These are phyloP conservation scores for Diplosphaera chodatii DNA, from an alignment of 139 green algal species.

Conservation along the genomic window DNA sequence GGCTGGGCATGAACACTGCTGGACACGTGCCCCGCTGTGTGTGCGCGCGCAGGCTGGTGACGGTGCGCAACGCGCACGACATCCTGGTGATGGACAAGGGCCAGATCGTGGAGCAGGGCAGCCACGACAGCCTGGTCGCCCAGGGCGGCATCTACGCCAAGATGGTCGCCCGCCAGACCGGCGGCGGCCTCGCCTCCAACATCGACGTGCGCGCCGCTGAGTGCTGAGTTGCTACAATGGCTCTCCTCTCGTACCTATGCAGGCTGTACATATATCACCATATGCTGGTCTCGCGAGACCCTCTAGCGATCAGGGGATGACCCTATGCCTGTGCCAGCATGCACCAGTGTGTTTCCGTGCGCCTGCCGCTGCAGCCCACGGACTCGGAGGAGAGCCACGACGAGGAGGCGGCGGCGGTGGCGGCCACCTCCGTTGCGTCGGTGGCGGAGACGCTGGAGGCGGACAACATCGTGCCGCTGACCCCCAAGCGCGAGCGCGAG, in stretches of 20 bases:
- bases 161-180: conserved; percentile 31
- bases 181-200: neutral
- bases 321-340: no score
- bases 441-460: neutral
- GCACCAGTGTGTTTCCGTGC: no score
- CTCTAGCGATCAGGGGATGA: no score
- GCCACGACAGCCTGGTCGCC: conserved; percentile 47
- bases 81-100: conserved; percentile 75
- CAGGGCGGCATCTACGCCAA: conserved; percentile 26
- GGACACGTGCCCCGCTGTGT: neutral
- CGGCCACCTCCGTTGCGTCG: neutral
- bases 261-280: no score
- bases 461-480: neutral
- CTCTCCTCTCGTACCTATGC: no score
- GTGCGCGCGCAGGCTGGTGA: conserved; percentile 45
- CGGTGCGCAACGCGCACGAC: conserved; percentile 62
- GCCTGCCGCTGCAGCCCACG: neutral
- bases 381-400: neutral
- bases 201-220: neutral
- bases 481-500: neutral
- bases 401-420: neutral
- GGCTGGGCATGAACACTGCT: neutral
- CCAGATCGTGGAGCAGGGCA: conserved; percentile 58
- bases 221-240: no score
- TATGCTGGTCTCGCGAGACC: no score